phyloP scores from a whole-genome alignment of 169 alveolate genomes.

The Perkinsus olseni region DNA sequence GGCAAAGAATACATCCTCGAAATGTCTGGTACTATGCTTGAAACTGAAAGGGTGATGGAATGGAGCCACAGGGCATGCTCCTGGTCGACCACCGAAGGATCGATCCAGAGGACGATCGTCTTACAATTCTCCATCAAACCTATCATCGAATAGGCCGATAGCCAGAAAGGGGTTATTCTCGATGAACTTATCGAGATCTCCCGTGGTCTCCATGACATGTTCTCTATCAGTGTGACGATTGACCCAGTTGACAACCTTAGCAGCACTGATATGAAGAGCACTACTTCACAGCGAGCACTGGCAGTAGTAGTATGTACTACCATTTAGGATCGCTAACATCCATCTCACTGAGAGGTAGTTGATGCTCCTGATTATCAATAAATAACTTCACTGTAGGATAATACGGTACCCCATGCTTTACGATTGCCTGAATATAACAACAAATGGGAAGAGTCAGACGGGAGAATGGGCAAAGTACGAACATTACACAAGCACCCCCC shows the following conservation, averaged over 20 bases:
- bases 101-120: not conserved
- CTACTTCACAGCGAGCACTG: not conserved
- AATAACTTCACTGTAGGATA: not conserved
- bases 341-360: not conserved
- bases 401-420: not conserved
- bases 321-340: not conserved
- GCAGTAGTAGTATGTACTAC: not conserved
- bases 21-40: not conserved
- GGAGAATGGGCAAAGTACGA: too few species aligned
- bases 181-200: not conserved
- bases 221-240: not conserved
- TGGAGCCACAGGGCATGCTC: too few species aligned
- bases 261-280: not conserved
- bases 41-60: too few species aligned
- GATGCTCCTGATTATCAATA: not conserved
- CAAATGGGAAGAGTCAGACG: not conserved
- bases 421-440: not conserved
- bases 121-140: not conserved
- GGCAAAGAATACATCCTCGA: not conserved
- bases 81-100: too few species aligned
- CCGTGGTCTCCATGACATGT: not conserved
- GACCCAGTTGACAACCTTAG: not conserved
- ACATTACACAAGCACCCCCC: too few species aligned
- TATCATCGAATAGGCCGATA: not conserved
- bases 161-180: not conserved